phyloP scores from a whole-genome alignment of 495 filamentous ascomycete genomes.

The Penicillium coprophilum region DNA sequence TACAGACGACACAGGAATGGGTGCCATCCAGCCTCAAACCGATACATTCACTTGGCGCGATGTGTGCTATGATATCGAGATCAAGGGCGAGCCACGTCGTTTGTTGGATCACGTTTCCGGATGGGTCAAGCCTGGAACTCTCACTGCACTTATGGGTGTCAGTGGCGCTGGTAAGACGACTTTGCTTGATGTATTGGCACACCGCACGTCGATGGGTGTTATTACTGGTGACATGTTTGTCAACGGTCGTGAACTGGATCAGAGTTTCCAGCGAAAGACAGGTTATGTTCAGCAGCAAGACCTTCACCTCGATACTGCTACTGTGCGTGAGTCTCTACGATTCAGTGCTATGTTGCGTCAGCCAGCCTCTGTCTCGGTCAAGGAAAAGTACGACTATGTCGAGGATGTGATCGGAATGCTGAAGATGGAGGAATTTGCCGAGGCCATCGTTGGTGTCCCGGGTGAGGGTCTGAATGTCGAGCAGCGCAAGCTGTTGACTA shows the following conservation, averaged over 20 bases:
- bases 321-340: slow-evolving; percentile 76
- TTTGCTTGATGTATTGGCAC: slow-evolving; percentile 59
- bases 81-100: slow-evolving; percentile 54
- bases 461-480: slow-evolving; percentile 80
- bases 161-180: slow-evolving; percentile 68
- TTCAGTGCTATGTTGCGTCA: slow-evolving; percentile 88
- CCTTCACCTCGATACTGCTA: slow-evolving; percentile 80
- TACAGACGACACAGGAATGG: slow-evolving; percentile 37
- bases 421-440: slow-evolving; percentile 45
- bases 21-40: slow-evolving; percentile 39
- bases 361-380: slow-evolving; percentile 45
- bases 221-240: slow-evolving; percentile 55
- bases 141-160: slow-evolving; percentile 67
- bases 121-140: slow-evolving; percentile 65
- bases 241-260: slow-evolving; percentile 54
- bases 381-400: slow-evolving; percentile 52
- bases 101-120: slow-evolving; percentile 66
- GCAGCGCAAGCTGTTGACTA: slow-evolving; percentile 84
- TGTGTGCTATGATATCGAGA: slow-evolving; percentile 68
- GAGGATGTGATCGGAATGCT: slow-evolving; percentile 51
- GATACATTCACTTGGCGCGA: slow-evolving; percentile 76
- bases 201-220: slow-evolving; percentile 50
- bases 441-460: slow-evolving; percentile 44
- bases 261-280: slow-evolving; percentile 85
- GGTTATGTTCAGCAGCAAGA: slow-evolving; percentile 95